phyloP scores from a whole-genome alignment of 1,284 basidiomycete species.

The Austroboletus niveus region DNA sequence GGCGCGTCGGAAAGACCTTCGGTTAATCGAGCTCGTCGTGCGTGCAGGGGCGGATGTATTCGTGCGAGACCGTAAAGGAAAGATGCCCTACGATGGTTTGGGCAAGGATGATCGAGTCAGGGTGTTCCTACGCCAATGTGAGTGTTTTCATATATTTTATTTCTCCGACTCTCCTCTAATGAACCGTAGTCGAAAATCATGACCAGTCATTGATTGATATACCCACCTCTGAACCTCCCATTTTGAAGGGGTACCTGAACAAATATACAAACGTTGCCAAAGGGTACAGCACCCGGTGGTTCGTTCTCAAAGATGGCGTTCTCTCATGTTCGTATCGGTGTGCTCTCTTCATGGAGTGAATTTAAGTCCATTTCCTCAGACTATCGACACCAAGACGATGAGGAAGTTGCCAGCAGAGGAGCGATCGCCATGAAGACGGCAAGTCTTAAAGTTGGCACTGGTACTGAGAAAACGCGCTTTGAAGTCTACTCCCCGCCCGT shows the following conservation, averaged over 20 bases:
- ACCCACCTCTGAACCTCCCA: constrained; percentile 54
- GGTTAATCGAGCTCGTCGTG: constrained; percentile 81
- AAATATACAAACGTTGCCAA: constrained; percentile 91
- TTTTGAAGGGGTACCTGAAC: constrained; percentile 78
- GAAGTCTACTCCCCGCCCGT: constrained; percentile 73
- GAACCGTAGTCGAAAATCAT: constrained; percentile 67
- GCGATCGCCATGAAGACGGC: constrained; percentile 89
- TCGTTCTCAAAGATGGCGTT: constrained; percentile 86
- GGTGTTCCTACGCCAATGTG: constrained; percentile 84
- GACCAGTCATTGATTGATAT: constrained; percentile 64
- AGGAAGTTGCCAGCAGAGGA: constrained; percentile 83
- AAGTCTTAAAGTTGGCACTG: constrained; percentile 45
- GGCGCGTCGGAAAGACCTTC: constrained; percentile 77
- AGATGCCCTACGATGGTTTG: constrained; percentile 68
- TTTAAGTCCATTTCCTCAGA: constrained; percentile 46
- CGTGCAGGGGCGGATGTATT: constrained; percentile 90
- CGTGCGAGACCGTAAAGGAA: constrained; percentile 78
- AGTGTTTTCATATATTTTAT: constrained; percentile 22
- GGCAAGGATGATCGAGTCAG: constrained; percentile 81
- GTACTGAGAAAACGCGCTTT: constrained; percentile 68
- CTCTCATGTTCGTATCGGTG: constrained; percentile 66
- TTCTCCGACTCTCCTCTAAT: constrained; percentile 1
- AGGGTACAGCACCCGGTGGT: constrained; percentile 93
- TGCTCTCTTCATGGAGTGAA: neutral
- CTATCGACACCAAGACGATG: constrained; percentile 91